A percentile compares a stretch with the other conserved stretches of the same genome.
These are phyloP conservation scores for Digitaria exilis DNA, from an alignment of 202 grass and related monocot genomes.

Conservation along the genomic window DNA sequence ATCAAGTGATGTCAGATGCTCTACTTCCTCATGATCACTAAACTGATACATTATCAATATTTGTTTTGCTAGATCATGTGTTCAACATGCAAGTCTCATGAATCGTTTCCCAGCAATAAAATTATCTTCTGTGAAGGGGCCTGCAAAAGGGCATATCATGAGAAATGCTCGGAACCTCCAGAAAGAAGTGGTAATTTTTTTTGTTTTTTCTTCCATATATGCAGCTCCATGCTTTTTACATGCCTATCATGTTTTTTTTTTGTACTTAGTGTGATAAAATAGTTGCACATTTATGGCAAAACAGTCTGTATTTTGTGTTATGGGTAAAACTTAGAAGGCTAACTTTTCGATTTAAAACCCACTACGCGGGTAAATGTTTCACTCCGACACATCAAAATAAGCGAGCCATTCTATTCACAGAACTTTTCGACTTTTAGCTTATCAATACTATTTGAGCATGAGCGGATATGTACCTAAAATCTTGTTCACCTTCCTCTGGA, in stretches of 20 bases:
- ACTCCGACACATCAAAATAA: not conserved
- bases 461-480: not conserved
- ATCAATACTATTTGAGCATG: not conserved
- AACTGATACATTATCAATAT: slow-evolving; percentile 40
- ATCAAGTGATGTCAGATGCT: slow-evolving; percentile 26
- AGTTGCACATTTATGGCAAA: not conserved
- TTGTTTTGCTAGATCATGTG: slow-evolving; percentile 58
- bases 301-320: too few species aligned
- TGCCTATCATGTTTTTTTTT: not conserved
- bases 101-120: slow-evolving; percentile 64
- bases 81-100: slow-evolving; percentile 69
- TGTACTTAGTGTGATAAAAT: not conserved
- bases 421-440: not conserved
- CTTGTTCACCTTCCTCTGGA: not conserved
- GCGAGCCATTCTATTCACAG: not conserved
- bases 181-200: slow-evolving; percentile 57
- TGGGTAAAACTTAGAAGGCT: not conserved
- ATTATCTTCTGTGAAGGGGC: slow-evolving; percentile 64
- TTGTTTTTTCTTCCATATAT: slow-evolving; percentile 41
- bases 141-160: slow-evolving; percentile 79
- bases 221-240: not conserved
- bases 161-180: slow-evolving; percentile 70
- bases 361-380: not conserved
- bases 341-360: not conserved
- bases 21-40: slow-evolving; percentile 30